Evolutionary conservation across 441 rosid genomes (phyloP), one percentile per base, ranked within the genome.

Genomic region (Euphorbia celastroides): DNA sequence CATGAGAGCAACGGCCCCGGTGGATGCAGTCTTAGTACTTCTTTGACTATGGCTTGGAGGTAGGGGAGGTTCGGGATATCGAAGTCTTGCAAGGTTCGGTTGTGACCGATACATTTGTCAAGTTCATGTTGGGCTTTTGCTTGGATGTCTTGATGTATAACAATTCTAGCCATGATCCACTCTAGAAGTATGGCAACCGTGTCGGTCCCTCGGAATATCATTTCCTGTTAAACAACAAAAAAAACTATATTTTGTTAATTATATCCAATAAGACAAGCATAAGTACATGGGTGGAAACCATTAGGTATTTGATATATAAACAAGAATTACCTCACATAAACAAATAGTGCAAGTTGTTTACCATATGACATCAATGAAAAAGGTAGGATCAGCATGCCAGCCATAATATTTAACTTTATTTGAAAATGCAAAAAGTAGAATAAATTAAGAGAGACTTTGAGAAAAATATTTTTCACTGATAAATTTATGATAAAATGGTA

Each of bases 1-100:
- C 96, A 88, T 0, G 92, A 88, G 36, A 88, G 92, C 0, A 88
- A 71, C 0, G 90, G 96, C 1, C 95, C 92, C 0, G 90, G 92
- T 0, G 92, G 90, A 67, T 86, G 92, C 74, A 83, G 3, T 0
- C 92, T 72, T 2, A 85, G 71, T n/a, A 77, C 85, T 67, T 86
- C 96, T 60, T 88, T 88, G 54, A 86, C 88, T 0, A 79, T 56
- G 2, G 89, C 83, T 17, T 72, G 88, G 20, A 88, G 81, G 78
- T 86, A 88, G 5, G 81, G 85, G 38, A 88, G 83, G 25, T 70
- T 78, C 0, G 85, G 75, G 72, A 86, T 72, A 64, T 88, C 88
- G 0, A 79, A 82, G 23, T 86, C 90, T 44, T 25, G 84, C 38
- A 85, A 80, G 10, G 28, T 69, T 22, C 79, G 60, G 13, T 62